These are phyloP conservation scores for Monosporascus sp. DNA, from an alignment of 2,329 filamentous ascomycete species.

Conservation along the genomic window DNA sequence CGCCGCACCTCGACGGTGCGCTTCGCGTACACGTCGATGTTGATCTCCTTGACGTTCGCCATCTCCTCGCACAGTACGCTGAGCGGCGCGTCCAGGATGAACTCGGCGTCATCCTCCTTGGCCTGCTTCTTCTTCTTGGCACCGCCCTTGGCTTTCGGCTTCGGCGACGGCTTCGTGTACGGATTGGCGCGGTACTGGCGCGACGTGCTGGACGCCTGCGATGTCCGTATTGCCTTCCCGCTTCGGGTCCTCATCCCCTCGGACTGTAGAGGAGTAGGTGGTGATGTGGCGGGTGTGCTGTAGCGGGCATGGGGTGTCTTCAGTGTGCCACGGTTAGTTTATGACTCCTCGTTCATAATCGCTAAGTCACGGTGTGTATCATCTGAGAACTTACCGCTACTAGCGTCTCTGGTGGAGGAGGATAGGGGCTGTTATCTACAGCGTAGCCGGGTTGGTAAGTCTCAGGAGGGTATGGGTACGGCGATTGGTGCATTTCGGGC, in stretches of 20 bases:
- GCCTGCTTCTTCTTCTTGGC: slow-evolving; percentile 35
- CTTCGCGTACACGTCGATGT: slow-evolving; percentile 78
- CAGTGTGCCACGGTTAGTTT: slow-evolving; percentile 1
- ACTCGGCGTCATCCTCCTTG: slow-evolving; percentile 31
- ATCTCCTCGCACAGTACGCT: slow-evolving; percentile 64
- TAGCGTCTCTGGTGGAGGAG: slow-evolving; percentile 21
- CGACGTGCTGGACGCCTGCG: slow-evolving; percentile 1
- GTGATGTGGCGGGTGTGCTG: slow-evolving; percentile 47
- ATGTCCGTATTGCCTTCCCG: slow-evolving; percentile 24
- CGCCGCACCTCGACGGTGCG: slow-evolving; percentile 61
- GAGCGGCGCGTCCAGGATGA: slow-evolving; percentile 59
- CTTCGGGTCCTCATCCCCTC: slow-evolving; percentile 34
- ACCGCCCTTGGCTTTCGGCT: slow-evolving; percentile 26
- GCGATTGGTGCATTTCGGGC: slow-evolving; percentile 13
- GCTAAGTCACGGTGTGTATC: neutral
- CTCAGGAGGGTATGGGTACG: slow-evolving; percentile 12
- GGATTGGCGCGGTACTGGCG: neutral
- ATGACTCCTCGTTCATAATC: too few relatives aligned
- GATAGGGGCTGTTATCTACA: slow-evolving; percentile 21
- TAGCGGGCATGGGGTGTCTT: slow-evolving; percentile 33
- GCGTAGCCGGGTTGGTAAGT: slow-evolving; percentile 19
- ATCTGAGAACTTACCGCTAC: slow-evolving; percentile 15
- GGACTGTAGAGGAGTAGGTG: slow-evolving; percentile 35
- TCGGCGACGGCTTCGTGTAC: slow-evolving; percentile 24
- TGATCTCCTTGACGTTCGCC: slow-evolving; percentile 57